Evolutionary conservation across 768 basidiomycete species (phyloP), one percentile per base, ranked within the genome.

Genomic region (Mycena olivaceomarginata): DNA sequence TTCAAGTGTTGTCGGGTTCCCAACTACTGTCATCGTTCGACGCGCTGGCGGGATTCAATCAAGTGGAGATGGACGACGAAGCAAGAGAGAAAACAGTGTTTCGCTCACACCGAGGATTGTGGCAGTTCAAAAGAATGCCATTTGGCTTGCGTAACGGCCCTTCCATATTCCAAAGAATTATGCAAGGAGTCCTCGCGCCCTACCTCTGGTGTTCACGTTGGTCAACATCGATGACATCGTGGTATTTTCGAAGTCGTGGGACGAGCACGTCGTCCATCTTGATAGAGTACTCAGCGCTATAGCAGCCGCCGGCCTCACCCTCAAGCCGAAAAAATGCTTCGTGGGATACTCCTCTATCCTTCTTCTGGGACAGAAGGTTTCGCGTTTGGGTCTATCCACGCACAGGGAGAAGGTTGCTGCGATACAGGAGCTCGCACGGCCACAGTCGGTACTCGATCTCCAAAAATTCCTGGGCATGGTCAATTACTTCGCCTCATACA

Each of bases 51-150:
- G 53, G 53, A 56, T 56, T 56, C n/a, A 56, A 56, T n/a, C 53
- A 56, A 12, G 53, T 56, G 15, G 53, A 56, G 20, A 56, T 56
- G 60, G 39, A 63, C 6, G 60, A 63, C 6, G 60, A 40, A 12
- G 77, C 56, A 0, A 57, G 71, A 5, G 78, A 83, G 16, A 84
- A 84, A 45, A 84, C 83, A 1, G 84, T 83, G 0, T 86, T 86
- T 73, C 64, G 83, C 2, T 81, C 84, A 0, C 85, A 85, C 64
- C 56, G 75, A 59, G 85, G 85, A 0, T 79, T 85, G 2, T 82
- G 76, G 62, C 85, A 86, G 67, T 86, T 86, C 76, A 22, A 31
- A 4, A 51, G 46, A 9, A 71, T 62, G 70, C 70, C 70, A 3
- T 71, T 71, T 31, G 70, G 70, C 18, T 39, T 71, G 16, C 31